Evolutionary conservation across 768 basidiomycete genomes (phyloP), one percentile per base, ranked within the genome.

Genomic region (Coprinellus aureogranulatus): DNA sequence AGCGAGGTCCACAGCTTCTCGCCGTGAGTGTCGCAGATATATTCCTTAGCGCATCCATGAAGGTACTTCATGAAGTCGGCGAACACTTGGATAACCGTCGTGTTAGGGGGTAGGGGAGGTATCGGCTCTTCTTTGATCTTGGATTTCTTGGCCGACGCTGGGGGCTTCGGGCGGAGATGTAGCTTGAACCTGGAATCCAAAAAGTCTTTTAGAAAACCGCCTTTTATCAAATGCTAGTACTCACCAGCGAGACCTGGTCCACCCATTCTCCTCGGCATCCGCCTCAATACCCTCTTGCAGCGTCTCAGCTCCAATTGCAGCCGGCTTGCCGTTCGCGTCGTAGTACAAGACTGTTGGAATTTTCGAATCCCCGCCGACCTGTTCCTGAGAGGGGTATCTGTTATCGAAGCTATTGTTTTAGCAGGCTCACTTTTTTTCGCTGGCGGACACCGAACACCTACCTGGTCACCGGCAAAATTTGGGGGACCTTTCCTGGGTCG

Each of bases 21-120:
- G 70, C 62, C 76, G 44, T 77, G 72, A 3, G 70, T 67, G 37
- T 78, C 73, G 46, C 68, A 60, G 34, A 80, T 72, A 49, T 74
- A 80, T 1, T 58, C 67, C 61, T 51, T 63, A 1, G 77, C 65
- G 40, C 76, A 76, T 31, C 63, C 53, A 34, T 72, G 70, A 20
- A 81, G 64, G 60, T 79, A 80, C 30, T 20, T 44, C 65, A 80
- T 65, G 50, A 77, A 79, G 59, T 80, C 80, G 0, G 65, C 64
- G 14, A 81, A 71, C 27, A 69, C 65, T 71, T 50, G 30, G 0
- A 76, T 55, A 1, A 75, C 72, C 2, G 72, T 67, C 63, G 72
- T 80, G 3, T 28, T 49, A 16, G 11, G 27, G 10, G 23, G 28
- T 16, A 49, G 22, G 27, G 25, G 28, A 25, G 47, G 47, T 2